Evolutionary conservation across 352 stramenopile genomes (phyloP), one percentile per base, ranked within the genome.

Genomic region (Pythium pyrilobum): DNA sequence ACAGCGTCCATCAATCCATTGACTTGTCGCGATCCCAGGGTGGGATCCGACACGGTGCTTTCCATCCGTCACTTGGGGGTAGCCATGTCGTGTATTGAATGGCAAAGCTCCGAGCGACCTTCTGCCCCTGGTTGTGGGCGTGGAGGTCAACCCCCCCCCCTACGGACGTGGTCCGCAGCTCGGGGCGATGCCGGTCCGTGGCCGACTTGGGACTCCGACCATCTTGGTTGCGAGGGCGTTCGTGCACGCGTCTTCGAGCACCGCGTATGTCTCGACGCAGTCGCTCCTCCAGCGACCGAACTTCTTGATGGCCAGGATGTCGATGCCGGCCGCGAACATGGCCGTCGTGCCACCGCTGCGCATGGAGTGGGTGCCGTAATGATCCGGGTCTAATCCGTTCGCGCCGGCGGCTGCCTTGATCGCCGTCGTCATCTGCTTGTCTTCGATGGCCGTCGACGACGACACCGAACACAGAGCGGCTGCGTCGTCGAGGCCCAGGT

Each of bases 241-340:
- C 10, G 52, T 47, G 0, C 32, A 40, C 9, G 21, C 11, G 1
- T 34, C 27, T 8, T 64, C 33, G 20, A 64, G 39, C 3, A 41
- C 29, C 1, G 56, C 29, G 38, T 60, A 60, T 8, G 44, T 36
- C 15, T 65, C 57, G 38, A 49, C 58, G 44, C 44, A 56, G 31
- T 65, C 38, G 2, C 15, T 59, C 1, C 38, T 28, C 59, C 52
- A 58, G 20, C 52, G 13, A 4, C 46, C 52, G 10, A 66, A 66
- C 5, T 62, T 52, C 13, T 61, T 66, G 34, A 66, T 66, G 0
- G 27, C 28, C 0, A 61, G 59, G 0, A 51, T 45, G 21, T 58
- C 59, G 15, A 62, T 39, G 6, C 59, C 59, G 5, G 25, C 51
- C 7, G 2, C 24, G 18, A 62, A 55, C 28, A 58, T 53, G 3